Conservation (phyloP, 2,329 filamentous ascomycete species). For the Pseudopithomyces maydicus region DNA sequence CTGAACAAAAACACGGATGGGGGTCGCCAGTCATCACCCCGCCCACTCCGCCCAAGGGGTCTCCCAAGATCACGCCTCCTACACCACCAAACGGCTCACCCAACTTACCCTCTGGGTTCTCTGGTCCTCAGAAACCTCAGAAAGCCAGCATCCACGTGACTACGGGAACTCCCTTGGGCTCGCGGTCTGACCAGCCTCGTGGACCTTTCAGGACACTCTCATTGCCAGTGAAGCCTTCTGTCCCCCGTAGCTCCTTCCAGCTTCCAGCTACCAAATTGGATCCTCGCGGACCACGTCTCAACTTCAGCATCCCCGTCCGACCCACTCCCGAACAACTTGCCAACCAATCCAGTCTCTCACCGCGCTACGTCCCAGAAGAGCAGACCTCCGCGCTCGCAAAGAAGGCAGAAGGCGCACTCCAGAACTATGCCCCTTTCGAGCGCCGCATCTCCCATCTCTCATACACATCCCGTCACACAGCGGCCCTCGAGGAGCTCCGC, state of each 20-base stretch:
- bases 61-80: neutral
- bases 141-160: neutral
- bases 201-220: neutral
- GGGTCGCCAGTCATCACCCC: conserved; percentile 3
- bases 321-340: neutral
- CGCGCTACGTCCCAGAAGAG: neutral
- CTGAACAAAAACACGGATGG: neutral
- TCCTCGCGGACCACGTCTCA: neutral
- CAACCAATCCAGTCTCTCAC: neutral
- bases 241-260: neutral
- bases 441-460: conserved; percentile 11
- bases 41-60: conserved; percentile 1
- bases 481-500: neutral
- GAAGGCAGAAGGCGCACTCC: neutral
- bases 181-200: neutral
- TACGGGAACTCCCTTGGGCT: neutral
- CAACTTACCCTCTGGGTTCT: neutral
- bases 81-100: conserved; percentile 3
- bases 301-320: conserved; percentile 2
- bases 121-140: neutral
- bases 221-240: neutral
- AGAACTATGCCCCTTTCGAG: conserved; percentile 3
- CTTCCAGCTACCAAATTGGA: neutral
- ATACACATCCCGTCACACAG: conserved; percentile 5
- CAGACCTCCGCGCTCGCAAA: conserved; percentile 1